Percentiles rank a stretch among this genome's conserved stretches.
These are phyloP conservation scores for Rhodamnia rubescens DNA, from an alignment of 345 rosid species.

Conservation along the genomic window DNA sequence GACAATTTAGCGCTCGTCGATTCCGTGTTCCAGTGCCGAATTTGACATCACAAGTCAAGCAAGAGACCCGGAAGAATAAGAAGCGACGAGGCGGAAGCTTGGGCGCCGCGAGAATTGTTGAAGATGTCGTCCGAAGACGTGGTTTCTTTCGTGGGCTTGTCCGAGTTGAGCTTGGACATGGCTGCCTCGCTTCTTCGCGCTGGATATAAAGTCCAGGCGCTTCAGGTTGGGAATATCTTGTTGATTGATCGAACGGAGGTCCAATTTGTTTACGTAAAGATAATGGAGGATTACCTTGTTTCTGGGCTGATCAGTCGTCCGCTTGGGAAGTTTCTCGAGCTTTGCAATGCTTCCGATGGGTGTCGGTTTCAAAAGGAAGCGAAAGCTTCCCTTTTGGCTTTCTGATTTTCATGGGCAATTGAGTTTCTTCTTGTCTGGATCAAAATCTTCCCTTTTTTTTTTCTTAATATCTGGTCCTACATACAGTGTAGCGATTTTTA, in stretches of 20 bases:
- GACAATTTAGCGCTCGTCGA: not conserved
- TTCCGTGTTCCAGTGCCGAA: not conserved
- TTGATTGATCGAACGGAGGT: not conserved
- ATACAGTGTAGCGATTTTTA: not conserved
- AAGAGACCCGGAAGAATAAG: not conserved
- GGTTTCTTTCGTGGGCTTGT: conserved; percentile 51
- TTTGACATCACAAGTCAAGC: not conserved
- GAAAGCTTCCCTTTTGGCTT: not conserved
- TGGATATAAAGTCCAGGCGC: conserved; percentile 62
- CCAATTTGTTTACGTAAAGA: not conserved
- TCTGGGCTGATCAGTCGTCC: not conserved
- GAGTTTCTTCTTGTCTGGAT: not conserved
- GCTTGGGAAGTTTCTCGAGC: not conserved
- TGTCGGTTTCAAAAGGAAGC: not conserved
- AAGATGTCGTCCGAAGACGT: not conserved
- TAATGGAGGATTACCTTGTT: not conserved
- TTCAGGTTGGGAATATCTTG: conserved; percentile 29
- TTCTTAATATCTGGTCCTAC: not conserved
- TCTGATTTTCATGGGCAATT: not conserved
- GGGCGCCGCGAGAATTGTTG: not conserved
- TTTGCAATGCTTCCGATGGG: not conserved
- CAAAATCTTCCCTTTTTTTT: not conserved
- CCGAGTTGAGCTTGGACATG: conserved; percentile 54
- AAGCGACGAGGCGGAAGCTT: not conserved
- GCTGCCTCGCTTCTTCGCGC: conserved; percentile 56